Conservation (phyloP, 345 rosid genomes). For the Gossypium thurberi region DNA sequence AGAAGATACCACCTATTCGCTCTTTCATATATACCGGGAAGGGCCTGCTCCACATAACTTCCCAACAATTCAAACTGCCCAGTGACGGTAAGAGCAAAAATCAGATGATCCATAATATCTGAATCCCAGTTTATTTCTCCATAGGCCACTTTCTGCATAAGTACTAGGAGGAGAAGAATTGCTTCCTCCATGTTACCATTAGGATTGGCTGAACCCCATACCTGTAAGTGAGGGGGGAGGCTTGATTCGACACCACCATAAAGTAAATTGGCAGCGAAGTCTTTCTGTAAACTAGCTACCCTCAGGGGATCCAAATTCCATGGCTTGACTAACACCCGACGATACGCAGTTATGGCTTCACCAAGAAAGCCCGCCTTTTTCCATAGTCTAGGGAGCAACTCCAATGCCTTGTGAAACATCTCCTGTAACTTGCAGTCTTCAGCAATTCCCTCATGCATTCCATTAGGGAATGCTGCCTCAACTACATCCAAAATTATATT, state of each 20-base stretch:
- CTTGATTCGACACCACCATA: constrained; percentile 68
- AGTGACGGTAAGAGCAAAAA: constrained; percentile 65
- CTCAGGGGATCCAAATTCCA: constrained; percentile 77
- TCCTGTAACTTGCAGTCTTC: constrained; percentile 76
- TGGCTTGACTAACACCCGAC: constrained; percentile 60
- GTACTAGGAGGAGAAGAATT: constrained; percentile 60
- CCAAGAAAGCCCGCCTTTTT: constrained; percentile 54
- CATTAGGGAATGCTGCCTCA: constrained; percentile 70
- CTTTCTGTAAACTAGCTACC: constrained; percentile 61
- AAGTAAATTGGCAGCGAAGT: constrained; percentile 66
- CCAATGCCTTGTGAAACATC: constrained; percentile 68
- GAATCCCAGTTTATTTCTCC: constrained; percentile 75
- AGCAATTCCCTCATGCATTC: constrained; percentile 47
- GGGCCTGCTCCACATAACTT: constrained; percentile 58
- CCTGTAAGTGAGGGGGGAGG: constrained; percentile 35
- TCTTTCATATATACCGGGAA: constrained; percentile 66
- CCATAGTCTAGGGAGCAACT: constrained; percentile 74
- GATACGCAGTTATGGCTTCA: constrained; percentile 69
- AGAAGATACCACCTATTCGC: constrained; percentile 88
- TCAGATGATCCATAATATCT: constrained; percentile 78
- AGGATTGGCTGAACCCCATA: constrained; percentile 36
- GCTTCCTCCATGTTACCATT: constrained; percentile 73
- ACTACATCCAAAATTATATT: constrained; percentile 54
- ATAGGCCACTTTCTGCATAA: constrained; percentile 56
- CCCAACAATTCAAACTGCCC: constrained; percentile 70